Base-by-base conservation (phyloP, 1,139 yeast genomes). In the Meyerozyma smithsonii region DNA sequence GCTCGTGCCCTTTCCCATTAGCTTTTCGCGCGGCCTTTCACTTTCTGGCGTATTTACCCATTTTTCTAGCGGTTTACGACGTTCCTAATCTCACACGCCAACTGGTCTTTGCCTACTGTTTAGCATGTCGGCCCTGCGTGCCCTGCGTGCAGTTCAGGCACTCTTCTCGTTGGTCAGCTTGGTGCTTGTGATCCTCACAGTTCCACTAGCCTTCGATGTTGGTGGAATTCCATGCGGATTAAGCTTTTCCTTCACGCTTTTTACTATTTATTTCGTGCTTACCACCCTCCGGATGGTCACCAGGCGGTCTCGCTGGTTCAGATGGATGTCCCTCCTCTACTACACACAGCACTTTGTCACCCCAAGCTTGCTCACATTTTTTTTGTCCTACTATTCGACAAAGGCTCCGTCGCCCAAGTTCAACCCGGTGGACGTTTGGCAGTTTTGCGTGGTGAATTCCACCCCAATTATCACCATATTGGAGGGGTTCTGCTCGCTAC, bases 171-270 rank as follows among this genome's bases (percentile, higher is more conserved):
- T 81, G 3, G 58, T 79, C 30, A 83, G 84, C 56, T 69, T 88
- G 41, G 64, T 79, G 12, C 74, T 88, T 38, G 79, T 88, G 17
- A 77, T 92, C 36, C 70, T 90, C 28, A 85, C 97, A 1, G 84
- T 92, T 14, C 97, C 97, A 5, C 72, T 92, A 46, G 88, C 97
- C n/a, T 92, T 92, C 62, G 96, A 90, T 56, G 84, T 88, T 25
- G 97, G 97, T 12, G 97, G 97, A 1, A 74, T 83, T 23, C 74
- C 79, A 41, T 90, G 97, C 62, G 98, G 98, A 0, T 66, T 92
- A 48, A 79, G 95, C 14, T 92, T 81, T 57, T 85, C 97, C 2
- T 77, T 86, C 37, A 82, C 96, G 1, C 69, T 89, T 24, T 76
- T 84, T 47, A 59, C 72, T 38, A 62, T 84, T 42, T 89, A 88